Percentiles rank a stretch among this genome's conserved stretches.
These are phyloP conservation scores for Shiraia bambusicola DNA, from an alignment of 2,329 filamentous ascomycete genomes.

Conservation along the genomic window DNA sequence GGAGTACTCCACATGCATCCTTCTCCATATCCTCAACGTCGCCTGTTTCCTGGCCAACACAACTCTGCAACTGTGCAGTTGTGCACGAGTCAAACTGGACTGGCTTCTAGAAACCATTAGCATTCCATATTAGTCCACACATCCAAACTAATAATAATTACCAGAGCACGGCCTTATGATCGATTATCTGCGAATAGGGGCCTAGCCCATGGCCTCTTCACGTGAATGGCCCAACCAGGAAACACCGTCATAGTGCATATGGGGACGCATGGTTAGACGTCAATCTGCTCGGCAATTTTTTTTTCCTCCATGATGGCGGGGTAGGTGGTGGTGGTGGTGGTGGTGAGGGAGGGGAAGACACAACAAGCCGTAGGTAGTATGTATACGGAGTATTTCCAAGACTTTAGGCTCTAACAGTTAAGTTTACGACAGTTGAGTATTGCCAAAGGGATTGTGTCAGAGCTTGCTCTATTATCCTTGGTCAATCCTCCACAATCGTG, in stretches of 20 bases:
- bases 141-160: constrained; percentile 9
- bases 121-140: constrained; percentile 11
- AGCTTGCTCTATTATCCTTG: neutral
- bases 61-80: neutral
- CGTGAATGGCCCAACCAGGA: constrained; percentile 14
- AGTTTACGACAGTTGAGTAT: too few species aligned
- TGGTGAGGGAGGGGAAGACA: neutral
- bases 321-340: neutral
- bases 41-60: too few species aligned
- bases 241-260: constrained; percentile 35
- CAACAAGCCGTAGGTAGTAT: neutral
- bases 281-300: constrained; percentile 9
- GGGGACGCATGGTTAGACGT: constrained; percentile 16
- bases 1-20: too few species aligned
- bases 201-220: constrained; percentile 16
- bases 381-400: too few species aligned
- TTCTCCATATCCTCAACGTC: too few species aligned
- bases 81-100: constrained; percentile 4
- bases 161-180: constrained; percentile 12
- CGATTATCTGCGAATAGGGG: constrained; percentile 23
- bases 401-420: too few species aligned
- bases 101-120: constrained; percentile 23
- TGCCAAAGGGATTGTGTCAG: too few species aligned
- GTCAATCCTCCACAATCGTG: constrained; percentile 1
- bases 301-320: constrained; percentile 8